Evolutionary conservation across 2,329 filamentous ascomycete genomes (phyloP), one percentile per base, ranked within the genome.

Genomic region (Microdochium nivale): DNA sequence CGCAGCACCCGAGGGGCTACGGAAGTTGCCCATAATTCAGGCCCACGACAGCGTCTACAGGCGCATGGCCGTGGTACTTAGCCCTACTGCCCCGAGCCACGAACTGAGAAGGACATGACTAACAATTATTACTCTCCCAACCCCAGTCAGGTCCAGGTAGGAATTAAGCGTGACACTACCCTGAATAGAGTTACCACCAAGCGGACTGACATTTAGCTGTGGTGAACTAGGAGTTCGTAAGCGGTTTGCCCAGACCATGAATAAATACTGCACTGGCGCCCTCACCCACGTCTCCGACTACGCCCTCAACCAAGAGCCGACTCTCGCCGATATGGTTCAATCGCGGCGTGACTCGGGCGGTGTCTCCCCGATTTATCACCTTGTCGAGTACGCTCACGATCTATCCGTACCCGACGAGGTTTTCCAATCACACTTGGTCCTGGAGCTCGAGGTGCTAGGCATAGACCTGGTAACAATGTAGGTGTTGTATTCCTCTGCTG

Each of bases 401-500:
- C 46, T 61, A 3, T 32, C 49, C 21, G 27, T 61, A 3, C 58
- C 58, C 16, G 57, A 59, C 8, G 49, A 56, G n/a, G 53, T 59
- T 11, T 61, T 61, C 49, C 25, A 55, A 3, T 23, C 57, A 19
- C 54, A 55, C 0, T 14, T 49, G 19, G 56, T 61, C 21, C 53
- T 55, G 43, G 56, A 58, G 35, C 46, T 61, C 23, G 58, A 61
- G 48, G 27, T 47, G 10, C 49, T 61, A 1, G 59, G 59, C 1
- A 50, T 57, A 19, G 59, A 61, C n/a, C 55, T 61, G 50, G 55
- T 61, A 2, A 52, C 53, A 24, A 59, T 61, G 59, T 59, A 50
- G 52, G 57, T 54, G 2, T 14, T 23, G 9, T 14, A 3, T 24
- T n/a, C 16, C 7, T 19, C 23, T 13, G 8, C 8, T 23, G 19